Conservation (phyloP, 331 rosid genomes). For the Malus hybrid region DNA sequence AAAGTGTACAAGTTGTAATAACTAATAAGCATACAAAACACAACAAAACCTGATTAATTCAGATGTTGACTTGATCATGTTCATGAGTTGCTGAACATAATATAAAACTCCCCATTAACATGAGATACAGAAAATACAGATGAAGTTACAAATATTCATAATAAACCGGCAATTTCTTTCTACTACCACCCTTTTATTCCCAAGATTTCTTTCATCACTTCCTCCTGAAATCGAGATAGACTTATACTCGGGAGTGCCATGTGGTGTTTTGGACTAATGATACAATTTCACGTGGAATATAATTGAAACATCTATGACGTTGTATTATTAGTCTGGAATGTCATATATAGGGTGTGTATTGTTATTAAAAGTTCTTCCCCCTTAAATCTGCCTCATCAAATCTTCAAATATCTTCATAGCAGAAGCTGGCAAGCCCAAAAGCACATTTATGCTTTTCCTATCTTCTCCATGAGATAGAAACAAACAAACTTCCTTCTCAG, state of each 20-base stretch:
- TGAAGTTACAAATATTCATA: not conserved
- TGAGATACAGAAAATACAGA: not conserved
- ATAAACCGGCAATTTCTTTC: not conserved
- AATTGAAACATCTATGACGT: not conserved
- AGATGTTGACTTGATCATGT: not conserved
- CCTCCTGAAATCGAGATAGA: not conserved
- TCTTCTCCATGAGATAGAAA: slow-evolving; percentile 57
- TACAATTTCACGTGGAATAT: not conserved
- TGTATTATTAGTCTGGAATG: not conserved
- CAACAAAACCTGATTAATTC: too few relatives aligned
- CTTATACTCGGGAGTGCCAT: not conserved
- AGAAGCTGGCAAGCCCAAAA: slow-evolving; percentile 82
- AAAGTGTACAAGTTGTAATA: not conserved
- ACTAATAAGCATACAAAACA: too few relatives aligned
- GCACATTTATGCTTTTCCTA: slow-evolving; percentile 55
- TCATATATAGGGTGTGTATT: not conserved
- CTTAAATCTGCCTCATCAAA: slow-evolving; percentile 30
- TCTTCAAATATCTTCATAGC: slow-evolving; percentile 65
- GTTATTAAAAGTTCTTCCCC: not conserved
- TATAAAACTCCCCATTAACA: not conserved
- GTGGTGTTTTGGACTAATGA: not conserved
- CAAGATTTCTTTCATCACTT: not conserved
- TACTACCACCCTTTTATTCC: not conserved
- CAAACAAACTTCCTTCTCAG: slow-evolving; percentile 60
- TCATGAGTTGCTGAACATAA: too few relatives aligned